A percentile compares a stretch with the other conserved stretches of the same genome.
Evolutionary conservation across 495 filamentous ascomycete species (phyloP).

Genomic region (Immersiella caudata): DNA sequence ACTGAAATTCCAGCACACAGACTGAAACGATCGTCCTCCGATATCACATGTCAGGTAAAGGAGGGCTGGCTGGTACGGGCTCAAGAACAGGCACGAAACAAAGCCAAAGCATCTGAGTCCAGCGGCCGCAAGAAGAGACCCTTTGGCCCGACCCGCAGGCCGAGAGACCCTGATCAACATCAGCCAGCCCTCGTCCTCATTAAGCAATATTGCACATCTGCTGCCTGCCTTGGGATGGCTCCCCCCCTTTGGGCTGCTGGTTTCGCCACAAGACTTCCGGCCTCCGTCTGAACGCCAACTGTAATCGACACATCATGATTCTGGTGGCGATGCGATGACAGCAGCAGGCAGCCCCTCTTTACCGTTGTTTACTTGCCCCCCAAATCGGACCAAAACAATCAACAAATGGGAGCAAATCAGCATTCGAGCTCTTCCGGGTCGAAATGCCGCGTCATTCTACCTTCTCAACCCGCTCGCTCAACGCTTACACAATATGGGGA

Average conservation of each 20-base stretch:
- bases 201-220: neutral
- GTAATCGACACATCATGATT: slow-evolving; percentile 2
- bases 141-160: neutral
- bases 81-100: neutral
- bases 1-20: neutral
- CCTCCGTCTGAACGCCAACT: neutral
- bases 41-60: neutral
- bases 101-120: neutral
- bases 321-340: slow-evolving; percentile 4
- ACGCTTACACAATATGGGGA: neutral
- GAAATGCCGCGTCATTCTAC: slow-evolving; percentile 12
- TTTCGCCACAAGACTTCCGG: slow-evolving; percentile 10
- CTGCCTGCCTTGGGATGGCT: neutral
- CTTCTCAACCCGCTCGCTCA: neutral
- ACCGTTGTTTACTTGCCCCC: slow-evolving; percentile 10
- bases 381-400: slow-evolving; percentile 9
- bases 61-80: neutral
- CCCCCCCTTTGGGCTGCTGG: neutral
- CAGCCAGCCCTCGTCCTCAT: too few species aligned
- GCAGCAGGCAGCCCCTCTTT: neutral
- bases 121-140: slow-evolving; percentile 1
- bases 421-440: neutral
- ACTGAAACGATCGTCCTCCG: neutral
- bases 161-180: slow-evolving; percentile 18
- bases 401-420: neutral